These are phyloP conservation scores for Geotrichum reessii DNA, from an alignment of 1,139 yeast species.

Conservation along the genomic window DNA sequence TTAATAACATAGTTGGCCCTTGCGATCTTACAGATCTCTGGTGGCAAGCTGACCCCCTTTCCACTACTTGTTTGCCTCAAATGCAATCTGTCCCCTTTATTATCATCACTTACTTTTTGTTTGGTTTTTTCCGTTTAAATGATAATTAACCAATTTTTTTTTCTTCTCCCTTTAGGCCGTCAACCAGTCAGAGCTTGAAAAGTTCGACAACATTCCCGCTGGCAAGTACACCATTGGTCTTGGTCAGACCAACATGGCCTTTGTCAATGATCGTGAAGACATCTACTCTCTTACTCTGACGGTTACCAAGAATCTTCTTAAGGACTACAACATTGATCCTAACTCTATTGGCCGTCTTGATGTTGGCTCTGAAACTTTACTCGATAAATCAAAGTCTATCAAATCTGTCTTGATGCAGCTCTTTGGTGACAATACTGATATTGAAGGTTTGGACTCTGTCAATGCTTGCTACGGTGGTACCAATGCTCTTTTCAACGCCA, in stretches of 20 bases:
- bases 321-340: constrained; percentile 78
- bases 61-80: neutral
- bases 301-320: constrained; percentile 66
- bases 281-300: constrained; percentile 89
- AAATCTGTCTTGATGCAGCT: constrained; percentile 95
- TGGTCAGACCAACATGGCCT: constrained; percentile 97
- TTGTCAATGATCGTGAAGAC: constrained; percentile 95
- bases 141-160: neutral
- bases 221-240: constrained; percentile 98
- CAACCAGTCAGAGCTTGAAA: constrained; percentile 82
- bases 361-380: constrained; percentile 96
- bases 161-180: constrained; percentile 48
- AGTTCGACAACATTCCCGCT: constrained; percentile 74
- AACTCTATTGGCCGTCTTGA: constrained; percentile 86
- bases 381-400: constrained; percentile 96
- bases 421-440: constrained; percentile 79
- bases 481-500: constrained; percentile 83
- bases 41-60: neutral
- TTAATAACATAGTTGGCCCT: neutral
- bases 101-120: too few species aligned
- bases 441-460: constrained; percentile 93
- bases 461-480: constrained; percentile 99
- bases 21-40: neutral
- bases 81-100: too few species aligned
- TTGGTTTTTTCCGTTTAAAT: neutral